Evolutionary conservation across 805 yeast species (phyloP), one percentile per base, ranked within the genome.

Genomic region (Candida tibetensis): DNA sequence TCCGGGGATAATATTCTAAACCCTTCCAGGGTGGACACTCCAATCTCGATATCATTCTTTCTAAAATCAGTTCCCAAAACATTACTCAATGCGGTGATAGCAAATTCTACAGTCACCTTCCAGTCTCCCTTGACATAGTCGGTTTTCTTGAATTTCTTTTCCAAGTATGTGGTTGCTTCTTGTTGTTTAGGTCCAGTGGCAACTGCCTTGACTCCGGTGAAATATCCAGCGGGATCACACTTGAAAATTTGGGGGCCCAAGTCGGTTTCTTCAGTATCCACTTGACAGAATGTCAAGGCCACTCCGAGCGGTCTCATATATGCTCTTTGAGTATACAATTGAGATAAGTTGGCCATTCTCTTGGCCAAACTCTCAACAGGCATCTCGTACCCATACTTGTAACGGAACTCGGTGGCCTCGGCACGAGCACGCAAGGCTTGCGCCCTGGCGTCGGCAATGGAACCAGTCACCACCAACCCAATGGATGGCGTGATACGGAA

Each of bases 251-350:
- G 79, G 18, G 99, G 96, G 1, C 98, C 99, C 37, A 70, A 62
- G 64, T 83, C 95, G 57, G 88, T 96, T 41, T 66, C 72, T 41
- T 67, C 72, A 27, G 56, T 53, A 38, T 67, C 72, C 40, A 85
- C 82, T 31, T 95, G 79, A 41, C 89, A 76, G 55, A 91, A 83
- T 17, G 96, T 88, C 57, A 89, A 74, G 19, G 95, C 87, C 42
- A 91, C 96, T 27, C 99, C 99, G 49, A 89, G 72, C 17, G 99
- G 99, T 65, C 99, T 81, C 98, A 93, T 93, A 64, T 91, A 91
- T 8, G 98, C 98, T 58, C 97, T 77, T 67, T 93, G 99, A 29
- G 99, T 93, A 64, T 89, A 93, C 46, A 93, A 79, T 71, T 93
- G 99, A 34, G 95, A 85, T 57, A 89, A 69, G 61, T 93, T 93